Percentiles rank a stretch among this genome's conserved stretches.
These are phyloP conservation scores for Lachnellula arida DNA, from an alignment of 2,329 filamentous ascomycete genomes.

Conservation along the genomic window DNA sequence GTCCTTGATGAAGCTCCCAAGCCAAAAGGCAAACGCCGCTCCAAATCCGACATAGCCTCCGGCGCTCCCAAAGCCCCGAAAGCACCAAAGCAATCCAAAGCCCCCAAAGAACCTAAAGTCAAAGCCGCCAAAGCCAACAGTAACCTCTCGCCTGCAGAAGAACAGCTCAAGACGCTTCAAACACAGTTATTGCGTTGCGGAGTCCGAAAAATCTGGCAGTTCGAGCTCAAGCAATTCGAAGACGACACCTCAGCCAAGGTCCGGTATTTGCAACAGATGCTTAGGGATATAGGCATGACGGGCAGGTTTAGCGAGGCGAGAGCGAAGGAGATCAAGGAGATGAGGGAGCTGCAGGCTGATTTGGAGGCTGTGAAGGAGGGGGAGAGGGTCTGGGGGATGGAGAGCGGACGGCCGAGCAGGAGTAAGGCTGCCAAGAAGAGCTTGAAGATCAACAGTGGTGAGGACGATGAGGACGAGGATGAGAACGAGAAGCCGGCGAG, in stretches of 20 bases:
- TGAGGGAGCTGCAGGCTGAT: conserved; percentile 77
- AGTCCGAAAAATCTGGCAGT: conserved; percentile 84
- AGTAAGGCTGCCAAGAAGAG: conserved; percentile 31
- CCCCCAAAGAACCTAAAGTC: conserved; percentile 35
- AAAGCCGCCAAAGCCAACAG: conserved; percentile 27
- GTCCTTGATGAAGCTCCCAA: conserved; percentile 73
- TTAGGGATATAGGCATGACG: conserved; percentile 79
- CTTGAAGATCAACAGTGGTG: conserved; percentile 34
- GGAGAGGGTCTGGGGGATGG: conserved; percentile 69
- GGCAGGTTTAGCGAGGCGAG: conserved; percentile 83
- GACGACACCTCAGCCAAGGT: conserved; percentile 76
- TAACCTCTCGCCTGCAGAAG: conserved; percentile 56
- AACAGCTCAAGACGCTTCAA: conserved; percentile 84
- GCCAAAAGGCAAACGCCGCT: conserved; percentile 46
- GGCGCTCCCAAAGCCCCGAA: conserved; percentile 15
- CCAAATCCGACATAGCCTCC: conserved; percentile 27
- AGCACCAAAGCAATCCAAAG: conserved; percentile 30
- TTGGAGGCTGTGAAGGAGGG: conserved; percentile 81
- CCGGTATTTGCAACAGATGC: conserved; percentile 70
- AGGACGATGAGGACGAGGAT: conserved; percentile 22
- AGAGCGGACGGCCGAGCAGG: conserved; percentile 30
- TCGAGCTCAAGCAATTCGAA: conserved; percentile 71
- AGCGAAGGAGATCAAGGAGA: conserved; percentile 81
- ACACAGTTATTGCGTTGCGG: conserved; percentile 85
- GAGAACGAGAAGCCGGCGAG: conserved; percentile 23